phyloP scores from a whole-genome alignment of 768 basidiomycete species.

The Suillus fuscotomentosus region DNA sequence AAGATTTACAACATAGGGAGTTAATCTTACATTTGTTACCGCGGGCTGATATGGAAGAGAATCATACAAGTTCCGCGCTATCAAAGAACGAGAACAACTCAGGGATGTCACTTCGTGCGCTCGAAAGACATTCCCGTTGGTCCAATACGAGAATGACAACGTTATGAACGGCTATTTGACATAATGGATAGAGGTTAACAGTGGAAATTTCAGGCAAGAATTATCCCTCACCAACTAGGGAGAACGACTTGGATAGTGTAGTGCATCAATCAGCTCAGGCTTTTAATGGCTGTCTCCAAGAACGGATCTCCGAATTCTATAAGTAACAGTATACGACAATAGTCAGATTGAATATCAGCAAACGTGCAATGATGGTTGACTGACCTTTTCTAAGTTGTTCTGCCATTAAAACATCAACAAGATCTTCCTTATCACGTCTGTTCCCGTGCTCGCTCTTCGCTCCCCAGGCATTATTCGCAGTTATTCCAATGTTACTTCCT shows the following conservation, averaged over 20 bases:
- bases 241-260: not conserved
- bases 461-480: constrained; percentile 20
- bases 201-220: not conserved
- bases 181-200: not conserved
- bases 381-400: constrained; percentile 56
- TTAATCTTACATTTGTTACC: not conserved
- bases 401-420: constrained; percentile 48
- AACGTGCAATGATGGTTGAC: constrained; percentile 7
- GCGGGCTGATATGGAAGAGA: not conserved
- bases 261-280: constrained; percentile 18
- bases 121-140: not conserved
- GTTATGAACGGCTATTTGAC: not conserved
- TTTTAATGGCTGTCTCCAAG: constrained; percentile 34
- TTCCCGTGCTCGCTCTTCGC: constrained; percentile 35
- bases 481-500: constrained; percentile 9
- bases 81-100: not conserved
- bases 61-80: not conserved
- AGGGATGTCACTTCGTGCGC: not conserved
- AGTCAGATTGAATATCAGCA: not conserved
- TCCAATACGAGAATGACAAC: not conserved
- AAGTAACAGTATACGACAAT: not conserved
- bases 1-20: not conserved
- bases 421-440: constrained; percentile 57
- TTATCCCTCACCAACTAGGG: constrained; percentile 10
- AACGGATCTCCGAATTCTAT: constrained; percentile 42